These are phyloP conservation scores for Phytophthora sansomeana DNA, from an alignment of 352 stramenopile species.

Conservation along the genomic window DNA sequence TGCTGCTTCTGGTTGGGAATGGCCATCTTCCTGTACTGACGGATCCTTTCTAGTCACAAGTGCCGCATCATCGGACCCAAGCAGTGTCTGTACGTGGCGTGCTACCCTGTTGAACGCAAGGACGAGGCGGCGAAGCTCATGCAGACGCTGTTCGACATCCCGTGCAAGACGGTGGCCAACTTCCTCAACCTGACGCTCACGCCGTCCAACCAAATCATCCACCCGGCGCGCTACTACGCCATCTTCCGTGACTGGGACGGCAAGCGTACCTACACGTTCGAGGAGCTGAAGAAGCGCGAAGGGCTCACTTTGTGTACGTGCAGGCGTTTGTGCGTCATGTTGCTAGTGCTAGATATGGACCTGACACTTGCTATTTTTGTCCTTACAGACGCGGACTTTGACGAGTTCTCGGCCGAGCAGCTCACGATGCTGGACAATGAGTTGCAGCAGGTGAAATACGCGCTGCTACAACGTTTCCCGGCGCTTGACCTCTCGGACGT, in stretches of 20 bases:
- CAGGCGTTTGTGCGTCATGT: not conserved
- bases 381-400: constrained; percentile 88
- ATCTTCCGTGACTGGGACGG: constrained; percentile 95
- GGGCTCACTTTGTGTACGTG: constrained; percentile 89
- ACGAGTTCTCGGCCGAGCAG: constrained; percentile 93
- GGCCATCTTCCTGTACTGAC: constrained; percentile 9
- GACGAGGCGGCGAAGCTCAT: constrained; percentile 79
- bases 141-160: constrained; percentile 92
- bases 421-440: constrained; percentile 94
- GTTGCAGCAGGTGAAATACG: constrained; percentile 92
- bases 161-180: constrained; percentile 91
- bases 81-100: constrained; percentile 91
- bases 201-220: constrained; percentile 95
- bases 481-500: constrained; percentile 92
- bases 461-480: constrained; percentile 90
- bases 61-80: constrained; percentile 92
- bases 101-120: constrained; percentile 91
- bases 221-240: constrained; percentile 92
- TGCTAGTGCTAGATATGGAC: constrained; percentile 1
- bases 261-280: constrained; percentile 84
- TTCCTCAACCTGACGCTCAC: constrained; percentile 95
- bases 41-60: constrained; percentile 65
- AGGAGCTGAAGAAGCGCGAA: constrained; percentile 88
- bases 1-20: not conserved
- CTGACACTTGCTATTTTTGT: constrained; percentile 14